phyloP scores from a whole-genome alignment of 148 eudicot genomes.

The Spergularia bocconei region DNA sequence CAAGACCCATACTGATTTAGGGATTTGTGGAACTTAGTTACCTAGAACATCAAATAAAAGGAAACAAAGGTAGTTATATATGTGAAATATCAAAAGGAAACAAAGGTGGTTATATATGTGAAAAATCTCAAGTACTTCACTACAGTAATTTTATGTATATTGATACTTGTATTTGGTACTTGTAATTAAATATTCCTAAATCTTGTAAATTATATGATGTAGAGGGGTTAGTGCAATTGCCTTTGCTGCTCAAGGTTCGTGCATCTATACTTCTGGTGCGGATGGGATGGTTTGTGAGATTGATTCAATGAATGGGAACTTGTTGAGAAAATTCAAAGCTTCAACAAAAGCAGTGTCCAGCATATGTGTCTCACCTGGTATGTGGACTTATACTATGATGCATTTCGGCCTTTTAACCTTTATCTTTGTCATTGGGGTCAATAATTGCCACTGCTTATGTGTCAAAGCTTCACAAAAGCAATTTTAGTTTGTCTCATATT shows the following conservation, averaged over 20 bases:
- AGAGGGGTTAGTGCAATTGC: conserved; percentile 85
- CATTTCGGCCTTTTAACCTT: background rate
- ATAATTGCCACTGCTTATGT: too few relatives aligned
- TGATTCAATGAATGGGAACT: conserved; percentile 69
- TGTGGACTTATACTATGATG: conserved; percentile 12
- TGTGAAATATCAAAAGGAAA: too few relatives aligned
- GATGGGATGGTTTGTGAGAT: conserved; percentile 90
- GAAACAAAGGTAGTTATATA: too few relatives aligned
- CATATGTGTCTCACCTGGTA: conserved; percentile 83
- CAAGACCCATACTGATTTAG: background rate
- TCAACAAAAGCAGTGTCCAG: conserved; percentile 79
- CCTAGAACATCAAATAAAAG: too few relatives aligned
- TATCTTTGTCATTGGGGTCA: background rate
- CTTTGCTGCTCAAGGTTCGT: conserved; percentile 46
- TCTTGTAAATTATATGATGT: conserved; percentile 19
- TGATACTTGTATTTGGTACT: background rate
- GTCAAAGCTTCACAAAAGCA: too few relatives aligned
- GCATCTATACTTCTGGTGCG: conserved; percentile 77
- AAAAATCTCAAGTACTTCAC: too few relatives aligned
- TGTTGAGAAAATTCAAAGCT: conserved; percentile 76
- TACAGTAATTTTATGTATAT: background rate
- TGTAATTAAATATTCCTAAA: conserved; percentile 5
- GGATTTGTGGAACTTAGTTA: background rate
- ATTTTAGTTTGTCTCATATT: background rate
- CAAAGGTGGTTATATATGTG: too few relatives aligned